Conservation (phyloP, 164 flowering plant genomes). For the Houttuynia cordata region DNA sequence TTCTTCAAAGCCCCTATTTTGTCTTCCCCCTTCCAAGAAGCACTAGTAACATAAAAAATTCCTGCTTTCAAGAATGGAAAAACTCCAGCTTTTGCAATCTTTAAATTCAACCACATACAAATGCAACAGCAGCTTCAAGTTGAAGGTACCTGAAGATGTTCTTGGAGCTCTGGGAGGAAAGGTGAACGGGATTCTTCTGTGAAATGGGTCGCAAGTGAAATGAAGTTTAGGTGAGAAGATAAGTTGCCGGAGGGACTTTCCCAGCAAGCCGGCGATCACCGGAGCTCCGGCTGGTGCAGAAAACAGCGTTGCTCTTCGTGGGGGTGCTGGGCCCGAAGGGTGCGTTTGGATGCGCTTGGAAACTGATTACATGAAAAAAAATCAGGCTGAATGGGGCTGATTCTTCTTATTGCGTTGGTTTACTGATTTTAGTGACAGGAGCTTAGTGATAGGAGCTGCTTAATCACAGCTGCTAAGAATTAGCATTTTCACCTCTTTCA, state of each 20-base stretch:
- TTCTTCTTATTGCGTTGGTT: no score
- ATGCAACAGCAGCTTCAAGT: not conserved
- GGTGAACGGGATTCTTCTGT: not conserved
- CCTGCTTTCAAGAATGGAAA: slow-evolving; percentile 17
- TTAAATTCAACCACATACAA: no score
- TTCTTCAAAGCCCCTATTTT: slow-evolving; percentile 60
- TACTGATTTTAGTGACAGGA: no score
- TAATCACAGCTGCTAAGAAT: no score
- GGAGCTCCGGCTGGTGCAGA: not conserved
- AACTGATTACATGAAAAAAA: no score
- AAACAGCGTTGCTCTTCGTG: not conserved
- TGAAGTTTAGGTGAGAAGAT: not conserved
- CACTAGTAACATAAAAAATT: slow-evolving; percentile 39
- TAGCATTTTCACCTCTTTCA: no score
- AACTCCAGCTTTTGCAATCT: not conserved
- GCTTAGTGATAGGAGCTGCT: no score
- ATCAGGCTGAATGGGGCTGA: no score
- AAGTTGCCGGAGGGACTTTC: not conserved
- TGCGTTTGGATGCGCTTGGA: no score
- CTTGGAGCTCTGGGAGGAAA: not conserved
- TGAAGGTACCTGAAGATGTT: slow-evolving; percentile 24
- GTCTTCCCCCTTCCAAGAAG: slow-evolving; percentile 51
- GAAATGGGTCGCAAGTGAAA: not conserved
- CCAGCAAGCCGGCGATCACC: not conserved
- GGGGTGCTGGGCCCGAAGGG: no score